Conservation (phyloP, 331 rosid genomes). For the Malus hybrid region DNA sequence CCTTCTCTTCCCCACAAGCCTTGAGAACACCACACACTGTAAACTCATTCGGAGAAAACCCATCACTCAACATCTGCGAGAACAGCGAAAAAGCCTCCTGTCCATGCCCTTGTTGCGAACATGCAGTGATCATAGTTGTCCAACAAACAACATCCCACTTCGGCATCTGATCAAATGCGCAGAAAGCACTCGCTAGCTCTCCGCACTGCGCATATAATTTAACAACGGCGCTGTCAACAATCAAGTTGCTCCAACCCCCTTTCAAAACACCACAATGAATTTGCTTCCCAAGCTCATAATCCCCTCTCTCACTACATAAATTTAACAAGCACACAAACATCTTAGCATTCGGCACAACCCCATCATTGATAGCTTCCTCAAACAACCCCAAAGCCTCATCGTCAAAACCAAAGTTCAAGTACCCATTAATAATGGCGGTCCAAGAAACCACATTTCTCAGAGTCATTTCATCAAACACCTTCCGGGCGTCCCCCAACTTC, state of each 20-base stretch:
- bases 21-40: conserved; percentile 67
- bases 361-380: conserved; percentile 27
- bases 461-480: conserved; percentile 66
- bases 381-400: conserved; percentile 66
- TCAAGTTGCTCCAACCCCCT: conserved; percentile 57
- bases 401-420: conserved; percentile 42
- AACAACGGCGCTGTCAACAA: conserved; percentile 60
- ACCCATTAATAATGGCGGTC: conserved; percentile 81
- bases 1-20: conserved; percentile 76
- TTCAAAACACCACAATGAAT: conserved; percentile 60
- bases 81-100: conserved; percentile 53
- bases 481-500: conserved; percentile 47
- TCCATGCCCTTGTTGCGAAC: conserved; percentile 72
- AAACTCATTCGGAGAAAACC: conserved; percentile 66
- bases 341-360: conserved; percentile 49
- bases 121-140: conserved; percentile 85
- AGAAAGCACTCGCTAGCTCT: conserved; percentile 50
- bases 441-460: conserved; percentile 65
- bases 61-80: conserved; percentile 53
- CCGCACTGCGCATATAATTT: conserved; percentile 71
- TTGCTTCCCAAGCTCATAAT: conserved; percentile 62
- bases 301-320: conserved; percentile 49
- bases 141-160: conserved; percentile 68
- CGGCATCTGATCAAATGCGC: conserved; percentile 50
- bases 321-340: conserved; percentile 81